Conservation (phyloP, 352 stramenopile species). For the Elongisporangium anandrum region DNA sequence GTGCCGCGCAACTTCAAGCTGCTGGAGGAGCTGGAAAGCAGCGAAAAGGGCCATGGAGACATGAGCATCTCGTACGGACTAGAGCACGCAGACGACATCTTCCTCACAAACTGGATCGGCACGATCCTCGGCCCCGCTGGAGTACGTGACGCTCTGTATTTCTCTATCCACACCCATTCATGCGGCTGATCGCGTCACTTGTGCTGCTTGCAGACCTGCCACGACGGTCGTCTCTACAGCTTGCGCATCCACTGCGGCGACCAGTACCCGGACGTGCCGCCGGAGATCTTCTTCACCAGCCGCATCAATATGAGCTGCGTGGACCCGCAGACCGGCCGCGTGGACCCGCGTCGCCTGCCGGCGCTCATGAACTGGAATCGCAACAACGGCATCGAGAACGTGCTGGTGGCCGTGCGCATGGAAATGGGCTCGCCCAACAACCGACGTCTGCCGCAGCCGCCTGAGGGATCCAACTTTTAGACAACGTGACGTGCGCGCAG, state of each 20-base stretch:
- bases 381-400: constrained; percentile 88
- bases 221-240: constrained; percentile 96
- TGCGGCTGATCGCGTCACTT: neutral
- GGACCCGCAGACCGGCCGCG: constrained; percentile 81
- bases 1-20: constrained; percentile 94
- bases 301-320: constrained; percentile 98
- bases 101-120: constrained; percentile 98
- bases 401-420: constrained; percentile 85
- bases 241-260: constrained; percentile 92
- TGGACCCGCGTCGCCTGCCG: constrained; percentile 70
- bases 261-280: constrained; percentile 93
- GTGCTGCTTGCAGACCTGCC: constrained; percentile 76
- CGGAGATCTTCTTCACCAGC: constrained; percentile 94
- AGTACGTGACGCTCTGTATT: constrained; percentile 53
- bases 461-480: constrained; percentile 91
- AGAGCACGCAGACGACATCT: constrained; percentile 96
- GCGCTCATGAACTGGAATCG: constrained; percentile 81
- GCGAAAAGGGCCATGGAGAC: constrained; percentile 91
- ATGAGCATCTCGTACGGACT: constrained; percentile 95
- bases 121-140: constrained; percentile 95
- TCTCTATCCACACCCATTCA: neutral
- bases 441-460: constrained; percentile 86
- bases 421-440: constrained; percentile 89
- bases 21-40: constrained; percentile 90
- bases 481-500: constrained; percentile 12